Base-by-base conservation (phyloP, 169 alveolate species). In the Cryptosporidium ryanae region DNA sequence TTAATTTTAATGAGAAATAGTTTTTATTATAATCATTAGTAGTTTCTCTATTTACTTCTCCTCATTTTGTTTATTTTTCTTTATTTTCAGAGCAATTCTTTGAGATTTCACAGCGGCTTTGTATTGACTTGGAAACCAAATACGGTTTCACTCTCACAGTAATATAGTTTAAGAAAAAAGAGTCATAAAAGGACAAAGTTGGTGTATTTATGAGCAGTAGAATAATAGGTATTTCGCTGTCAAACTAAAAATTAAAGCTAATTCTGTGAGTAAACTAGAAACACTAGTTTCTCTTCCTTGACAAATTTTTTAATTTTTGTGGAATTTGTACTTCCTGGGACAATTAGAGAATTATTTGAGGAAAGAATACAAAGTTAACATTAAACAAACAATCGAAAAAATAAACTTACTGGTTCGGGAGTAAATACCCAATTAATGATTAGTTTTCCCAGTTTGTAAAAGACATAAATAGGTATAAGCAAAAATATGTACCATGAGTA, bases 341-440 rank as follows among this genome's bases (percentile, higher is more conserved):
- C 38, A 10, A 27, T 18, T 7, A 29, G 25, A 4, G 12, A 17
- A 15, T 1, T 2, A 25, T 18, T 8, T 3, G 29, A 6, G n/a
- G 2, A 27, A 18, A 44, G 27, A 32, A 21, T 17, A 10, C 8
- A 44, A 54, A 54, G 43, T 17, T 44, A 38, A 5, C 18, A 6
- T 1, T 17, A 17, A 38, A 38, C 46, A 0, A 38, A 0, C 0
- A 6, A 38, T 38, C 8, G 8, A 38, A 10, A 38, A 38, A 38
- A 29, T n/a, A 29, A 52, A 76, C 90, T 82, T 61, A 82, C 90
- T 7, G 83, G 84, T 50, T 82, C 90, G 17, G 90, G 90, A 15
- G 84, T 82, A 21, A 82, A 82, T 55, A 82, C 83, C 90, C 90
- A 82, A 57, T 65, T 61, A 67, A 82, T 44, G 1, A 82, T 31